Evolutionary conservation across 768 basidiomycete genomes (phyloP).

Genomic region (Imleria badia): DNA sequence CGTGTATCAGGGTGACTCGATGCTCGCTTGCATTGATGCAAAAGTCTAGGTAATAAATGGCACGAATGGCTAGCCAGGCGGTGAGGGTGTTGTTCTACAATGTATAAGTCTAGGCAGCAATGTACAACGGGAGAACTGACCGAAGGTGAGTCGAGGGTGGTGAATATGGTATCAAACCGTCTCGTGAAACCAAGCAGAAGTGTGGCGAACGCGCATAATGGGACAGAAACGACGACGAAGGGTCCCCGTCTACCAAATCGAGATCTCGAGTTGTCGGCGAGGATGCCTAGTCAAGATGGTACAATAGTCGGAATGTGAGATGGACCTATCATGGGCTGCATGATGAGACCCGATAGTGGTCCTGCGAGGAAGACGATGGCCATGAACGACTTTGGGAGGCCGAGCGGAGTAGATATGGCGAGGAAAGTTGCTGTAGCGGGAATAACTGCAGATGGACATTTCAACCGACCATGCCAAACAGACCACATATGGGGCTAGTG

Average conservation of each 20-base stretch:
- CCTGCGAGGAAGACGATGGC: constrained; percentile 92
- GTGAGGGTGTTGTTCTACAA: constrained; percentile 63
- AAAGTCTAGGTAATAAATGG: constrained; percentile 71
- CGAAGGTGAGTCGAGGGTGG: background rate
- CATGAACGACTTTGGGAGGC: constrained; percentile 83
- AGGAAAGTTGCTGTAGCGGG: too few species aligned
- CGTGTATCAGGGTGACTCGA: background rate
- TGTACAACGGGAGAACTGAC: background rate
- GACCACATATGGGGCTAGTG: too few species aligned
- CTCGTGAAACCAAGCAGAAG: constrained; percentile 1
- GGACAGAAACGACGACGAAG: constrained; percentile 74
- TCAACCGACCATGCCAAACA: constrained; percentile 93
- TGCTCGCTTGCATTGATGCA: constrained; percentile 52
- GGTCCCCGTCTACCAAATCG: constrained; percentile 84
- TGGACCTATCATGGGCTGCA: constrained; percentile 85
- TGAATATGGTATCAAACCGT: constrained; percentile 2
- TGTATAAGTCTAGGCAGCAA: background rate
- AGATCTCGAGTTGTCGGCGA: constrained; percentile 84
- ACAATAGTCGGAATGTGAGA: background rate
- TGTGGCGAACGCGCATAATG: constrained; percentile 62
- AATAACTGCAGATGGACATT: constrained; percentile 53
- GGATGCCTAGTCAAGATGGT: constrained; percentile 41
- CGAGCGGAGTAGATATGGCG: constrained; percentile 88
- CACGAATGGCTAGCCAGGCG: constrained; percentile 71
- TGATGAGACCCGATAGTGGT: constrained; percentile 83